Evolutionary conservation across 179 eudicot genomes (phyloP).

Genomic region (Heliamphora ciliata): DNA sequence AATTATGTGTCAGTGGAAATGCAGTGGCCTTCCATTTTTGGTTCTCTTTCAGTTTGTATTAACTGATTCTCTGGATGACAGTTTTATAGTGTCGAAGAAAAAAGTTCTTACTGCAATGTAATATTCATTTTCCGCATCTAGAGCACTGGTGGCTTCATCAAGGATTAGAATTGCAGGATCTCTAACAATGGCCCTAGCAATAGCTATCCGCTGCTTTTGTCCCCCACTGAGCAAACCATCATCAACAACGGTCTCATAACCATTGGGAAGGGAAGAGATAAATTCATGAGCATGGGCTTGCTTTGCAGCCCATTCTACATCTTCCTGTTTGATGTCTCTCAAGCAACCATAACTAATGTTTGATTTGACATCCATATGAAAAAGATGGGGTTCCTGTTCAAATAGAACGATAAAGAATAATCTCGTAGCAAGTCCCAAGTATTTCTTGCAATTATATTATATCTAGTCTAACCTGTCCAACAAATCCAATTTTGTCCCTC

Average conservation of each 20-base stretch:
- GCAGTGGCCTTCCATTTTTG: background rate
- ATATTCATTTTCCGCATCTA: constrained; percentile 46
- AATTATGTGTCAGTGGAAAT: background rate
- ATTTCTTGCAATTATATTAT: constrained; percentile 13
- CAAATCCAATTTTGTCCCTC: constrained; percentile 39
- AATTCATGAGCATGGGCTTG: constrained; percentile 43
- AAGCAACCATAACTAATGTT: constrained; percentile 41
- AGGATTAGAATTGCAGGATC: constrained; percentile 39
- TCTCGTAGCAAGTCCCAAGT: background rate
- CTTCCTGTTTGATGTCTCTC: constrained; percentile 29
- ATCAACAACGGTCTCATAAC: constrained; percentile 37
- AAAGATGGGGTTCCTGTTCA: constrained; percentile 43
- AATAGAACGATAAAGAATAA: constrained; percentile 5
- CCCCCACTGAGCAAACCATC: constrained; percentile 46
- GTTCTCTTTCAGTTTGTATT: background rate
- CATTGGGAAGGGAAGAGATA: constrained; percentile 40
- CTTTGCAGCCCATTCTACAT: constrained; percentile 41
- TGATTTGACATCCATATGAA: constrained; percentile 38
- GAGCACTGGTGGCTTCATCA: constrained; percentile 49
- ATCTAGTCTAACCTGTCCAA: constrained; percentile 44
- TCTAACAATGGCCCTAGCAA: constrained; percentile 44
- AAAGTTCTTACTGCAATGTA: constrained; percentile 29
- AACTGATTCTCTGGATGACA: background rate
- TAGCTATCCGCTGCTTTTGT: constrained; percentile 49
- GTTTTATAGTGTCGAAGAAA: background rate